Percentiles rank a stretch among this genome's conserved stretches.
Evolutionary conservation across 2,329 filamentous ascomycete species (phyloP).

Genomic region (Didymella lethalis): DNA sequence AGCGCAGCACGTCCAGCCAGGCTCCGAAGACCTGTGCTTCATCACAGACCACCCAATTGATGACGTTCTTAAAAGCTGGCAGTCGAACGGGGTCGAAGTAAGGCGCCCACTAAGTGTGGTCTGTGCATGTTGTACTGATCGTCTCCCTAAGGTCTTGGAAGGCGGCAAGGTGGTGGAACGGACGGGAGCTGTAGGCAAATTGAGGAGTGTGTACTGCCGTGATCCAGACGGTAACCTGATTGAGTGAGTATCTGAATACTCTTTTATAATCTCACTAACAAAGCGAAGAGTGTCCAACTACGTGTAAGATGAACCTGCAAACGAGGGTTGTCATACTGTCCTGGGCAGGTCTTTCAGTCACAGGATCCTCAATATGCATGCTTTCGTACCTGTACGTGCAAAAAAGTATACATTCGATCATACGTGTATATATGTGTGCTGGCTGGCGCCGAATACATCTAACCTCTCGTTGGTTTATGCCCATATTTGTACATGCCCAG

Average conservation of each 20-base stretch:
- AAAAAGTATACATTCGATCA: background rate
- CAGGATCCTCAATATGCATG: background rate
- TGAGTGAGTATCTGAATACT: conserved; percentile 13
- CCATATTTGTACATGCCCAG: background rate
- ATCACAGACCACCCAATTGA: conserved; percentile 20
- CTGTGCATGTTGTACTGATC: background rate
- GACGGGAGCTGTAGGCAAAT: conserved; percentile 18
- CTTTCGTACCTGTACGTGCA: no score
- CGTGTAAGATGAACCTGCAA: background rate
- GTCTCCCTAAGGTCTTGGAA: conserved; percentile 2
- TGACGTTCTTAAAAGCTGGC: conserved; percentile 9
- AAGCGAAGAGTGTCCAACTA: conserved; percentile 8
- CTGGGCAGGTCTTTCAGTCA: background rate
- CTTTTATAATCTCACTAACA: background rate
- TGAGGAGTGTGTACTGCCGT: conserved; percentile 25
- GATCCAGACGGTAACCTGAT: conserved; percentile 27
- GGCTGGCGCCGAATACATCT: background rate
- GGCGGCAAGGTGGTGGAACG: conserved; percentile 17
- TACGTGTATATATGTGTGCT: background rate
- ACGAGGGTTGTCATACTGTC: no score
- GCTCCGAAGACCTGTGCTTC: conserved; percentile 24
- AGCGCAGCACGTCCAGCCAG: conserved; percentile 18
- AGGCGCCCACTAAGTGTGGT: background rate
- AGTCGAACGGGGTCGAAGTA: conserved; percentile 10
- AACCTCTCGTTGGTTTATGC: background rate